Conservation (phyloP, 345 rosid genomes). For the Hibiscus mutabilis region DNA sequence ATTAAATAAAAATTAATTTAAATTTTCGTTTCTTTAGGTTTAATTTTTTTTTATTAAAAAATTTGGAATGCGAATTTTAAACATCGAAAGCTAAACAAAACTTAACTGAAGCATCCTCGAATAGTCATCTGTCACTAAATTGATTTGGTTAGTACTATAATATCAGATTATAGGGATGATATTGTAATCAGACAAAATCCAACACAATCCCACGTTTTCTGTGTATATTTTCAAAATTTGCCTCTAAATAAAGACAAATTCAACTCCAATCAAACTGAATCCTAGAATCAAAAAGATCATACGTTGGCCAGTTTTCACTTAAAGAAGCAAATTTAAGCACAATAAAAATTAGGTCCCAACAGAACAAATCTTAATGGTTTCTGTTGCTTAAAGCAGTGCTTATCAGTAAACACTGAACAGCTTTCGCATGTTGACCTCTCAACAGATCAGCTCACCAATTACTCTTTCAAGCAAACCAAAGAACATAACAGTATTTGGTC, state of each 20-base stretch:
- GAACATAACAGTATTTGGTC: neutral
- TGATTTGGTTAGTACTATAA: neutral
- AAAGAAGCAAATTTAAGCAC: neutral
- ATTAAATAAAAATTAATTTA: no score
- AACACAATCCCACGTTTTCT: neutral
- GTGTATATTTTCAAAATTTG: neutral
- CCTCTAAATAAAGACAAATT: neutral
- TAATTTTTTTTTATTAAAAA: no score
- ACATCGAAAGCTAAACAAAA: neutral
- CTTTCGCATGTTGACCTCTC: neutral
- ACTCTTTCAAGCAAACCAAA: slow-evolving; percentile 1
- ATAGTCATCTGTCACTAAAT: neutral
- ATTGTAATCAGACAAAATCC: neutral
- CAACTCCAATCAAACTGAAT: neutral
- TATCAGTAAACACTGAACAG: neutral
- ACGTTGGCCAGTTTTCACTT: neutral
- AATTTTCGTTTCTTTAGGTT: no score
- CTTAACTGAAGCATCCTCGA: neutral
- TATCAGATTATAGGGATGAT: neutral
- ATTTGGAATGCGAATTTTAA: no score
- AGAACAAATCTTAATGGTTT: neutral
- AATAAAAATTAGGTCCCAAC: neutral
- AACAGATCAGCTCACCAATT: neutral
- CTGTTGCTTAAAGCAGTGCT: neutral
- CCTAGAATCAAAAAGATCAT: neutral